A percentile compares a stretch with the other conserved stretches of the same genome.
Conservation (phyloP, 2,329 filamentous ascomycete genomes). For the Clathrospora elynae region DNA sequence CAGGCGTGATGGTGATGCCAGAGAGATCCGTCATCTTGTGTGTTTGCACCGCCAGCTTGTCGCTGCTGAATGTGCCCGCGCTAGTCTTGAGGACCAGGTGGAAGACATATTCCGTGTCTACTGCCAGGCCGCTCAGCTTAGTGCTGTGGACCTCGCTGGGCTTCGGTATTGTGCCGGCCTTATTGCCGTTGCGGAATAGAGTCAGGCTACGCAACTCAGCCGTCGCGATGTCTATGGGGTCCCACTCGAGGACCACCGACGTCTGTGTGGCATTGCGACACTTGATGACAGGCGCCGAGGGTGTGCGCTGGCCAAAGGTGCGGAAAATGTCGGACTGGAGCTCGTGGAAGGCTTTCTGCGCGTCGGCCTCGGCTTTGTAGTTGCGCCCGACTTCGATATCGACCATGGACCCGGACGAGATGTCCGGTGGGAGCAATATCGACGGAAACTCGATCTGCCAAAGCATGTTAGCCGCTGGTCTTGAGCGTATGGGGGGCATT, state of each 20-base stretch:
- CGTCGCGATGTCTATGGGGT: constrained; percentile 89
- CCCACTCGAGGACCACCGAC: constrained; percentile 98
- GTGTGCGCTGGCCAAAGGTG: constrained; percentile 82
- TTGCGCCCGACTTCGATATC: constrained; percentile 96
- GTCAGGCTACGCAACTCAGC: constrained; percentile 88
- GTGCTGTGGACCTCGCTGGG: constrained; percentile 88
- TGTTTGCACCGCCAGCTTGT: constrained; percentile 83
- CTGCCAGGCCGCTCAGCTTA: constrained; percentile 94
- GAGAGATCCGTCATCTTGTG: constrained; percentile 99
- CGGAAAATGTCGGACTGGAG: constrained; percentile 89
- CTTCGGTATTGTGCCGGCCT: constrained; percentile 91
- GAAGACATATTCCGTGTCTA: constrained; percentile 95
- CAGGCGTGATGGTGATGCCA: constrained; percentile 92
- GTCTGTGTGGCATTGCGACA: constrained; percentile 98
- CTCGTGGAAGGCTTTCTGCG: constrained; percentile 75
- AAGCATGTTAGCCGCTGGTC: constrained; percentile 31
- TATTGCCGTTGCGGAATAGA: constrained; percentile 93
- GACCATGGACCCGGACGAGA: constrained; percentile 94
- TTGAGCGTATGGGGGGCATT: constrained; percentile 21
- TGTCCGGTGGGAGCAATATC: constrained; percentile 92
- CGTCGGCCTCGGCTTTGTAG: constrained; percentile 72
- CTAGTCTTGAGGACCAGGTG: constrained; percentile 89
- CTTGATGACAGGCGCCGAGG: constrained; percentile 76
- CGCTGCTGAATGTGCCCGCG: constrained; percentile 83
- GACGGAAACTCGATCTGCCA: constrained; percentile 98